Conservation (phyloP, 352 stramenopile species). For the Phytophthora syringae region DNA sequence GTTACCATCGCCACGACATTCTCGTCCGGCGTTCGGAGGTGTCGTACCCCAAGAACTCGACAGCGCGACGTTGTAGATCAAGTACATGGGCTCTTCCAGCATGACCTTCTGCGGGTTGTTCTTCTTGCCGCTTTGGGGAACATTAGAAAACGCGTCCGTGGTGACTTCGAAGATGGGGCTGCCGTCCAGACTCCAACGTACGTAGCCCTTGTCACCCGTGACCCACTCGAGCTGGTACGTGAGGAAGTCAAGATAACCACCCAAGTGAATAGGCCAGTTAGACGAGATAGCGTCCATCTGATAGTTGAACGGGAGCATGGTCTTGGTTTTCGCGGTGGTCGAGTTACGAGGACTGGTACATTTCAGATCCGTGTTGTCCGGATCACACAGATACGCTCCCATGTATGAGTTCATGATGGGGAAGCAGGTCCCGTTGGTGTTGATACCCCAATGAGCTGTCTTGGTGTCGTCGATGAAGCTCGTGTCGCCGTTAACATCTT, state of each 20-base stretch:
- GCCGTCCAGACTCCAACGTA: slow-evolving; percentile 61
- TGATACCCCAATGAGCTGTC: slow-evolving; percentile 58
- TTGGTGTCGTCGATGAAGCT: slow-evolving; percentile 48
- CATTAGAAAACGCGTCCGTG: slow-evolving; percentile 47
- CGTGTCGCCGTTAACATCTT: slow-evolving; percentile 56
- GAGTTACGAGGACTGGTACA: slow-evolving; percentile 57
- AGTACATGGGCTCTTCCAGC: slow-evolving; percentile 70
- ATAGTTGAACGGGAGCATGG: slow-evolving; percentile 78
- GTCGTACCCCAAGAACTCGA: slow-evolving; percentile 50
- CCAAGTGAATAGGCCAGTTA: slow-evolving; percentile 66
- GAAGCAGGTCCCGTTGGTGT: slow-evolving; percentile 54
- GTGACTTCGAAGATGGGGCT: slow-evolving; percentile 67
- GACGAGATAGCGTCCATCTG: slow-evolving; percentile 71
- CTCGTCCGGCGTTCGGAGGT: slow-evolving; percentile 48
- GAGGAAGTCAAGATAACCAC: slow-evolving; percentile 56
- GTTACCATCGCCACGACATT: slow-evolving; percentile 60
- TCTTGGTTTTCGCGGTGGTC: slow-evolving; percentile 46
- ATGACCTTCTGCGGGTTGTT: slow-evolving; percentile 64
- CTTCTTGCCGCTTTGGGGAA: slow-evolving; percentile 45
- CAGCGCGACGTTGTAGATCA: slow-evolving; percentile 71
- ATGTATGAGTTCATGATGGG: slow-evolving; percentile 57
- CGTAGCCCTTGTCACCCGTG: slow-evolving; percentile 53
- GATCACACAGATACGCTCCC: slow-evolving; percentile 57
- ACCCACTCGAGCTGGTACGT: slow-evolving; percentile 72
- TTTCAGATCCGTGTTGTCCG: slow-evolving; percentile 50